Evolutionary conservation across 164 flowering plant genomes (phyloP), one percentile per base, ranked within the genome.

Genomic region (Macadamia tetraphylla): DNA sequence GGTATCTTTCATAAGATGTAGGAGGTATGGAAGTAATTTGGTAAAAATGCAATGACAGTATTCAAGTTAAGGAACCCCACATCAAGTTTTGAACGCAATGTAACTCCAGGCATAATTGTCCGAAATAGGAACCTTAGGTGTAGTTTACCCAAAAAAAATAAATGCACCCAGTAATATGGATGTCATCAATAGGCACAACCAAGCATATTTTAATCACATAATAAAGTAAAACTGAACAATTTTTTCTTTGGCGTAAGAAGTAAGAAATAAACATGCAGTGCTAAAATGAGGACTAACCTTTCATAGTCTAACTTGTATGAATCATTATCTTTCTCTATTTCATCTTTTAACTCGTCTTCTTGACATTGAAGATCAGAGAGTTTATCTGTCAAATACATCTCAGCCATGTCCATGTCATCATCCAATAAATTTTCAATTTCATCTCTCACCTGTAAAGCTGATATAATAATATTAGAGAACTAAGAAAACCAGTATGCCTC

Each of bases 341-440:
- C 52, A 43, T 46, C 52, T 9, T 23, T 43, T 14, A 51, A 14
- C 9, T 15, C 11, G 7, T 18, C 43, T 62, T 43, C 51, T 40
- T 62, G 15, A 43, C 2, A 6, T 8, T 43, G 51, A 6, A 42
- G 52, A 43, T 11, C 1, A n/a, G 17, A 35, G 15, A 42, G 11
- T 51, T 62, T 62, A 6, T 62, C 65, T 11, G 52, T 43, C 65
- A 62, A 29, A 62, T 62, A 42, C 65, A 62, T 62, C 31, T 42
- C 65, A 42, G 65, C 65, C 65, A 62, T 62, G 40, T 62, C 51
- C 29, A 17, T 8, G 10, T 62, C 51, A 42, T 62, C 65, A 43
- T 62, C 65, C 51, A 62, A 17, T n/a, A 62, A 23, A 43, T 43
- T n/a, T 46, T 62, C 65, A 62, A 62, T 29, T 43, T 62, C 65